Evolutionary conservation across 2,329 filamentous ascomycete genomes (phyloP), one percentile per base, ranked within the genome.

Genomic region (Aspergillus calidoustus): DNA sequence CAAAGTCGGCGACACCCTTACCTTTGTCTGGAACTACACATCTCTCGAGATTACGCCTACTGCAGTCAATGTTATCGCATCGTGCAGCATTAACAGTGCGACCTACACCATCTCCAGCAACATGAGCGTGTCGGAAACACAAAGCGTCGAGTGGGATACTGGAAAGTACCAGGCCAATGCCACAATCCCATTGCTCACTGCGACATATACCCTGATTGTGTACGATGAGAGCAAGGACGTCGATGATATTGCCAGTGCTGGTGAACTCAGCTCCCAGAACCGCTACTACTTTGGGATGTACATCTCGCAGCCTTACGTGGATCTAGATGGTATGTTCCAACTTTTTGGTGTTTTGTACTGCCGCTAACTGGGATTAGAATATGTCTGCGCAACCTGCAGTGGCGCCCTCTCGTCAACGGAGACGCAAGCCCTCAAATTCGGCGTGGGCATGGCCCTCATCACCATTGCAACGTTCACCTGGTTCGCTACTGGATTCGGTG

Each of bases 1-100:
- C 81, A 89, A 88, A 74, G 84, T 89, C 66, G 85, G 85, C 19
- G 81, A 89, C 49, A 81, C 79, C 62, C 77, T 89, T 31, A 89
- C 87, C 0, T 88, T 90, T 67, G 83, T 80, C 22, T 90, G 88
- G 87, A 90, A 90, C 75, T 90, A 89, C 76, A 90, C 88, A 15
- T 87, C 85, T 11, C 77, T 90, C 25, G 82, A 80, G 22, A 79
- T 84, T 19, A 86, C 84, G 0, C 88, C 88, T 0, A 80, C 81
- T 1, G 82, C 81, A 48, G 78, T 90, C 68, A 86, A 90, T 67
- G 81, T 90, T 43, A 76, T 89, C 48, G 87, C 88, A 1, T 83
- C 82, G 11, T 89, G 87, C 80, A 81, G 81, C 41, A 73, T 80
- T 62, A 89, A 89, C 75, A 78, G 81, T 60, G 80, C 81, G 51